Base-by-base conservation (phyloP, 805 yeast genomes). In the Peterozyma toletana region DNA sequence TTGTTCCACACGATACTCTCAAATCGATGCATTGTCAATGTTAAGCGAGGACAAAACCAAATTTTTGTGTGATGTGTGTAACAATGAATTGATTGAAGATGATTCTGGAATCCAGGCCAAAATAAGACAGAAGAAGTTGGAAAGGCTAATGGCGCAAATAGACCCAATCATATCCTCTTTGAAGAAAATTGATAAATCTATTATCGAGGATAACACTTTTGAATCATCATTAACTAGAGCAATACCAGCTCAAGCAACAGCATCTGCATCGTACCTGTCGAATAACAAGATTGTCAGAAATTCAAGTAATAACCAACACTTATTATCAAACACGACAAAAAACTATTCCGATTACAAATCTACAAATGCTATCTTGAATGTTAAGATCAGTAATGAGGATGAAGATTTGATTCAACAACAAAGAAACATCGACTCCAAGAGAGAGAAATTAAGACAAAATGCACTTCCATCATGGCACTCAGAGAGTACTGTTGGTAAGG, bases 391-490 rank as follows among this genome's bases (percentile, higher is more conserved):
- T 4, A 93, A 91, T 14, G 85, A 81, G 53, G 96, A 87, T 62
- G 95, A 86, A 55, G 78, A 79, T 48, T 72, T 75, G 51, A 80
- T 75, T 57, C 75, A 78, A 52, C 89, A 82, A 62, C 73, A 74
- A 53, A 74, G 70, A 57, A 80, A 80, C 53, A 68, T 77, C 57
- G 83, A 85, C 60, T 80, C 70, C 68, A 80, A 75, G 73, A 79
- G 77, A 62, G 82, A 75, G 61, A 73, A 77, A 51, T 71, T 90
- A 61, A 83, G 85, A 57, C 96, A 91, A 62, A 93, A 93, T 59
- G 96, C 96, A 3, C 71, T 93, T 52, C 99, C 99, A 7, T 83
- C 93, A 29, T 93, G 99, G 99, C 96, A 93, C 59, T 79, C 84
- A 50, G 83, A 83, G 53, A 80, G 91, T 57, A 90, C 99, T 0